Evolutionary conservation across 495 filamentous ascomycete genomes (phyloP).

Genomic region (Neurospora sp.): DNA sequence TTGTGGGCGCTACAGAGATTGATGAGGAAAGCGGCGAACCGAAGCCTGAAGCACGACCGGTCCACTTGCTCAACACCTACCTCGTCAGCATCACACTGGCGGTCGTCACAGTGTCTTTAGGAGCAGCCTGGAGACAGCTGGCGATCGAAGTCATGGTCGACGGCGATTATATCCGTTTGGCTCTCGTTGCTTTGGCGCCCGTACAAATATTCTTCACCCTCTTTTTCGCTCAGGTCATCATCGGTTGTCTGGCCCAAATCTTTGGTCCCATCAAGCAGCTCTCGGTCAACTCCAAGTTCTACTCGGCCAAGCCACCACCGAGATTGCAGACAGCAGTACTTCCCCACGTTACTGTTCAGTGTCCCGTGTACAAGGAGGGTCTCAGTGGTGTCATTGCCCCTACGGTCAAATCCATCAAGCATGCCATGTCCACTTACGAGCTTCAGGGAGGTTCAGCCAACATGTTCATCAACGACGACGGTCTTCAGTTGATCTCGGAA

Average conservation of each 20-base stretch:
- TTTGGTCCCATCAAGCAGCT: slow-evolving; percentile 66
- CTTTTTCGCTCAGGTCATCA: slow-evolving; percentile 65
- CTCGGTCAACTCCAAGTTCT: slow-evolving; percentile 66
- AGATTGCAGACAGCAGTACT: slow-evolving; percentile 42
- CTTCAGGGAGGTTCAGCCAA: slow-evolving; percentile 72
- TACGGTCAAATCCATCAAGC: slow-evolving; percentile 60
- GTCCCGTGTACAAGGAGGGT: slow-evolving; percentile 67
- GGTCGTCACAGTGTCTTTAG: slow-evolving; percentile 52
- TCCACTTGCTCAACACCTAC: slow-evolving; percentile 57
- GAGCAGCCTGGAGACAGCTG: slow-evolving; percentile 56
- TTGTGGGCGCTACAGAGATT: slow-evolving; percentile 41
- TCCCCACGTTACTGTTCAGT: slow-evolving; percentile 63
- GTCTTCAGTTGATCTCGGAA: slow-evolving; percentile 58
- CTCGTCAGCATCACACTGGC: slow-evolving; percentile 54
- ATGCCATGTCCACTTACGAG: slow-evolving; percentile 69
- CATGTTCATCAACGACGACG: slow-evolving; percentile 75
- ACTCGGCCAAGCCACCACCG: slow-evolving; percentile 55
- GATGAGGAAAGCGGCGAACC: slow-evolving; percentile 62
- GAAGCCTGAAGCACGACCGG: slow-evolving; percentile 52
- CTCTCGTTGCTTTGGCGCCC: slow-evolving; percentile 52
- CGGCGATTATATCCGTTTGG: slow-evolving; percentile 47
- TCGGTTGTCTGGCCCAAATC: slow-evolving; percentile 64
- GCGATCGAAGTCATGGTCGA: slow-evolving; percentile 60
- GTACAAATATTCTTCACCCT: slow-evolving; percentile 73
- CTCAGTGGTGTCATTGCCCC: slow-evolving; percentile 54